Conservation (phyloP, 1,139 yeast genomes). For the Magnusiomyces clavatus region DNA sequence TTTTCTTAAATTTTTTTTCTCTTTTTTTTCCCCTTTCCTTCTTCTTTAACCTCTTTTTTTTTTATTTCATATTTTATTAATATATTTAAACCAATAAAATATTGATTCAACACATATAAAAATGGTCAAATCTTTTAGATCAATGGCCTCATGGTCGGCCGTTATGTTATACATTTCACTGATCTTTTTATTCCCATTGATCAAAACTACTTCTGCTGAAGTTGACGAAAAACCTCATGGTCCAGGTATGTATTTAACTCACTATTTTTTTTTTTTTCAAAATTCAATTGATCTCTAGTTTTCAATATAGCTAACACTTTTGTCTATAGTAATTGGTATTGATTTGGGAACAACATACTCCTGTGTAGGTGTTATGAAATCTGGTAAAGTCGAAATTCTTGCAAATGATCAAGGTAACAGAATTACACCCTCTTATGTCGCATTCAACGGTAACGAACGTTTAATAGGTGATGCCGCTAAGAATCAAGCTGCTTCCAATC, state of each 20-base stretch:
- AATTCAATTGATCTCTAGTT: slow-evolving; percentile 1
- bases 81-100: not conserved
- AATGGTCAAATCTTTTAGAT: slow-evolving; percentile 15
- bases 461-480: slow-evolving; percentile 93
- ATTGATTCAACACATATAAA: slow-evolving; percentile 25
- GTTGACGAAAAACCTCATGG: slow-evolving; percentile 49
- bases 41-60: not conserved
- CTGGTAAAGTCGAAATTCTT: slow-evolving; percentile 83
- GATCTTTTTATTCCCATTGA: slow-evolving; percentile 53
- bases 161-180: slow-evolving; percentile 51
- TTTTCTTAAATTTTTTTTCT: slow-evolving; percentile 4
- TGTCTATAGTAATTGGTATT: slow-evolving; percentile 53
- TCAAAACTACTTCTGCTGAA: slow-evolving; percentile 39
- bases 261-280: not conserved
- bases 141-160: slow-evolving; percentile 42
- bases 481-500: slow-evolving; percentile 84
- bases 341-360: slow-evolving; percentile 90
- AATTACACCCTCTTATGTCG: slow-evolving; percentile 87
- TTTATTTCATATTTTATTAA: slow-evolving; percentile 4
- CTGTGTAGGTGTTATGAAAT: slow-evolving; percentile 90
- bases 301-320: slow-evolving; percentile 4
- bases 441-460: slow-evolving; percentile 78
- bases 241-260: slow-evolving; percentile 35
- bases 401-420: slow-evolving; percentile 96
- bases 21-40: slow-evolving; percentile 4